Evolutionary conservation across 1,284 basidiomycete species (phyloP).

Genomic region (Trichosporon sp.): DNA sequence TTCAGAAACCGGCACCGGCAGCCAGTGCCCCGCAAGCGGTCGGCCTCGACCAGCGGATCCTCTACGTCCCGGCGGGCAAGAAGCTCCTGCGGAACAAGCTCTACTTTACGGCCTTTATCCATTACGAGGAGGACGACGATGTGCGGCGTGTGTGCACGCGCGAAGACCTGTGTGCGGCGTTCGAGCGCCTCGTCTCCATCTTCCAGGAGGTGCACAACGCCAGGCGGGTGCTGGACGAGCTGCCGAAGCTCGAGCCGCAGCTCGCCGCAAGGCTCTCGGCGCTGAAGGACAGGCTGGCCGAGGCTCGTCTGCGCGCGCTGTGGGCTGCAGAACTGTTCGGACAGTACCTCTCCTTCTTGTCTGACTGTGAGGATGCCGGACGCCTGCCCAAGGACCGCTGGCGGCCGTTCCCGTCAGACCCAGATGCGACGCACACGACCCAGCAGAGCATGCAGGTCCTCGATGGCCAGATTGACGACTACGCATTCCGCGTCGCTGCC

Average conservation of each 20-base stretch:
- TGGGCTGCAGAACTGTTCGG: neutral
- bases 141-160: neutral
- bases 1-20: neutral
- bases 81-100: neutral
- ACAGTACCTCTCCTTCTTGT: neutral
- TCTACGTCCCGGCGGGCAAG: neutral
- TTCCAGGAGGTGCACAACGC: slow-evolving; percentile 1
- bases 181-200: neutral
- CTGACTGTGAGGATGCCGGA: neutral
- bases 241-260: neutral
- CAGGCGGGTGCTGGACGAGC: neutral
- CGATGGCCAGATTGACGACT: neutral
- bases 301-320: neutral
- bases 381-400: neutral
- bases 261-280: neutral
- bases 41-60: neutral
- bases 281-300: neutral
- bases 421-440: neutral
- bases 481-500: neutral
- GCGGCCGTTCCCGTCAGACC: neutral
- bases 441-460: neutral
- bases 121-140: slow-evolving; percentile 1
- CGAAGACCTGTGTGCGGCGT: neutral
- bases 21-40: neutral
- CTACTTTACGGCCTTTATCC: neutral